Conservation (phyloP, 257 asterid genomes). For the Solanum arcanum region DNA sequence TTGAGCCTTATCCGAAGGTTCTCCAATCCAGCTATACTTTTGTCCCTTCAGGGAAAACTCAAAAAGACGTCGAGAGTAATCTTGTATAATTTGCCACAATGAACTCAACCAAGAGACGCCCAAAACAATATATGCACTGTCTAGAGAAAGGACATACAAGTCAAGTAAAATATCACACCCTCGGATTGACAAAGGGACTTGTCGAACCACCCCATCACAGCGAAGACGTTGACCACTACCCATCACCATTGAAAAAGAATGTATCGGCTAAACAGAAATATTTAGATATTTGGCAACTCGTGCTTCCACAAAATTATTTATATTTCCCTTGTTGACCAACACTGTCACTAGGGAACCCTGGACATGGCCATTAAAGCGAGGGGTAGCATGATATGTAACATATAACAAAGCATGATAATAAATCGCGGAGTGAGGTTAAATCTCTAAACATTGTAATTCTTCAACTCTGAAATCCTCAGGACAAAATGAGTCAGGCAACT, state of each 20-base stretch:
- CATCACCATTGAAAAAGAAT: not conserved
- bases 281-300: not conserved
- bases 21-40: not conserved
- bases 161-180: not conserved
- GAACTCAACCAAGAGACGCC: not conserved
- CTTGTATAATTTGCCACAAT: not conserved
- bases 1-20: not conserved
- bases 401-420: no score
- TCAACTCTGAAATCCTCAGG: no score
- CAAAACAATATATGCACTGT: not conserved
- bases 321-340: not conserved
- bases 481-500: no score
- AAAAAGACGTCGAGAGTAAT: not conserved
- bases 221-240: not conserved
- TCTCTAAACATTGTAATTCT: no score
- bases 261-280: not conserved
- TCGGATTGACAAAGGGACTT: not conserved
- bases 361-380: no score
- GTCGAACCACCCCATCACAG: not conserved
- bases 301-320: not conserved
- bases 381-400: no score
- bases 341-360: no score
- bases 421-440: no score
- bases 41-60: not conserved
- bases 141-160: not conserved